Evolutionary conservation across 805 yeast genomes (phyloP).

Genomic region (Diddensiella santjacobensis): DNA sequence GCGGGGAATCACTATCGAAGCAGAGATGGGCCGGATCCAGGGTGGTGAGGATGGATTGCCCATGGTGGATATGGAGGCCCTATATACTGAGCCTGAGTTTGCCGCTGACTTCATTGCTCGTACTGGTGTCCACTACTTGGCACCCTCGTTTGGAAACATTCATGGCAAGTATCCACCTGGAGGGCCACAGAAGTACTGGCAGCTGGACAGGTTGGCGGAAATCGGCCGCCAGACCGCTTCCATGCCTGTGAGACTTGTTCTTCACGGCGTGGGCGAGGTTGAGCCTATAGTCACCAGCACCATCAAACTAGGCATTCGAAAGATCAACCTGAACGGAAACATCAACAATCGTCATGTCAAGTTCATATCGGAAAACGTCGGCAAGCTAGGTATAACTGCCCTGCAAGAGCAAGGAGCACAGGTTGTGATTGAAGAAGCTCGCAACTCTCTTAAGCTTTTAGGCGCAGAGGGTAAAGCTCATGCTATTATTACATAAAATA

Average conservation of each 20-base stretch:
- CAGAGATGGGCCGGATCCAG: conserved; percentile 40
- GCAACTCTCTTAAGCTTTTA: conserved; percentile 30
- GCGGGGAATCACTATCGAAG: conserved; percentile 36
- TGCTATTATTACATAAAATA: not conserved
- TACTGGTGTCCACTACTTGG: conserved; percentile 37
- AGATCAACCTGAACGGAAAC: conserved; percentile 35
- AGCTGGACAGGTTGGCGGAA: conserved; percentile 23
- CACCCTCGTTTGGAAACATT: conserved; percentile 39
- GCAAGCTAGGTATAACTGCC: conserved; percentile 28
- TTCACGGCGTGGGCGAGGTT: conserved; percentile 37
- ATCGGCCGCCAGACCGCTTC: conserved; percentile 20
- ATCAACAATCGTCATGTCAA: conserved; percentile 31
- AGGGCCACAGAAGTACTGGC: conserved; percentile 36
- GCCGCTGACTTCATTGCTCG: conserved; percentile 31
- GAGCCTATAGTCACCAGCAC: conserved; percentile 30
- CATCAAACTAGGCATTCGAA: conserved; percentile 32
- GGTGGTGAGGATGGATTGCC: conserved; percentile 40
- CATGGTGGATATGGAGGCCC: conserved; percentile 30
- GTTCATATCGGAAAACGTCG: conserved; percentile 26
- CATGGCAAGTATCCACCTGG: conserved; percentile 38
- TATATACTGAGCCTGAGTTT: conserved; percentile 35
- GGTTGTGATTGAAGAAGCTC: conserved; percentile 30
- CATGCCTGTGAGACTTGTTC: conserved; percentile 29
- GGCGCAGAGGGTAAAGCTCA: conserved; percentile 32
- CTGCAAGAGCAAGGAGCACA: conserved; percentile 30